phyloP scores from a whole-genome alignment of 305 asterid species.

The Solanum hybrid region DNA sequence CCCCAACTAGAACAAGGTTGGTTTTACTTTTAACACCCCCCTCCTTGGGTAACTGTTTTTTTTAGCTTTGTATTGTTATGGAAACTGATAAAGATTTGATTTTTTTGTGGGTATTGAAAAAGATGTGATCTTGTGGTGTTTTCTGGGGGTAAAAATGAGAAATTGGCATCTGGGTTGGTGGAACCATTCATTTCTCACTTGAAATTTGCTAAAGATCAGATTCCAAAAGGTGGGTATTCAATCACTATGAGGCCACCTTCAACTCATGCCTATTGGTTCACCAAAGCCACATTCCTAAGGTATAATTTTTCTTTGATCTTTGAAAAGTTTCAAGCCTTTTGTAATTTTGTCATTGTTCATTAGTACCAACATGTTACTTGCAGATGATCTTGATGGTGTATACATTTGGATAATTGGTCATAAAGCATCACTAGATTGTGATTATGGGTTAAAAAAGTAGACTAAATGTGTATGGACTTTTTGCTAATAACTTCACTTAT shows the following conservation, averaged over 20 bases:
- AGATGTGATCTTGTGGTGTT: constrained; percentile 84
- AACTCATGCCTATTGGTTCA: constrained; percentile 56
- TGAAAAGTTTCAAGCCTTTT: not conserved
- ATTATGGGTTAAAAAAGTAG: not conserved
- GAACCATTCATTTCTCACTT: constrained; percentile 76
- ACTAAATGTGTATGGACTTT: not conserved
- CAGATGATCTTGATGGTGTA: not conserved
- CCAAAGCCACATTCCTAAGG: constrained; percentile 77
- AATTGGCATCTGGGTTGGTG: constrained; percentile 77
- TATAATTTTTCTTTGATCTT: not conserved
- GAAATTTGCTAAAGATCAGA: constrained; percentile 78
- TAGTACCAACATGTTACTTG: not conserved
- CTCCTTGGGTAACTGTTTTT: not conserved
- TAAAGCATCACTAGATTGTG: not conserved
- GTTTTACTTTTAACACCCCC: no score
- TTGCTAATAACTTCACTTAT: not conserved
- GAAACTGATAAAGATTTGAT: constrained; percentile 12
- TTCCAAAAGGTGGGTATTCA: constrained; percentile 78
- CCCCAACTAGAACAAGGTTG: constrained; percentile 87
- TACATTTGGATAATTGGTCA: not conserved
- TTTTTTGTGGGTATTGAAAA: constrained; percentile 13
- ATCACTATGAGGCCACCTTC: constrained; percentile 55
- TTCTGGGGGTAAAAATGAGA: constrained; percentile 66
- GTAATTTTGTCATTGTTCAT: not conserved
- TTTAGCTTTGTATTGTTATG: not conserved